Conservation (phyloP, 345 rosid genomes). For the Gynandropsis gynandra region DNA sequence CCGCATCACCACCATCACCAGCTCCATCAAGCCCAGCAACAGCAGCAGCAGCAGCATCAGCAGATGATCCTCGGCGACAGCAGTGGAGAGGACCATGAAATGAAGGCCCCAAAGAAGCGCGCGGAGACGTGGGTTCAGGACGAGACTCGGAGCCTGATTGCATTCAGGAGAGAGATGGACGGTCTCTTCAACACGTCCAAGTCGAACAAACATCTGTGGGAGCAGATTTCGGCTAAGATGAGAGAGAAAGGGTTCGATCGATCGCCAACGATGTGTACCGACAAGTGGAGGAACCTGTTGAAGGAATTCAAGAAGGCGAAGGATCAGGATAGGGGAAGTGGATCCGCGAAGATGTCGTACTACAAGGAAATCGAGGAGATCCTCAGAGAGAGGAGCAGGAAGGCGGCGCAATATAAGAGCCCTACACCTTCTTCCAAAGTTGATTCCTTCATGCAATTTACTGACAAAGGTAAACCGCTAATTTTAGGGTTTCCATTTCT, state of each 20-base stretch:
- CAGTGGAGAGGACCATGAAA: conserved; percentile 72
- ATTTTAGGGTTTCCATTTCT: background rate
- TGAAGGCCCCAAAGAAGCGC: conserved; percentile 87
- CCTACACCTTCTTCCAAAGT: conserved; percentile 64
- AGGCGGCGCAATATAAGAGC: conserved; percentile 50
- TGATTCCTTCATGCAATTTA: conserved; percentile 78
- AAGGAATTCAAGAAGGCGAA: conserved; percentile 93
- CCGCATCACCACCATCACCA: conserved; percentile 35
- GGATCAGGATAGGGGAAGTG: conserved; percentile 72
- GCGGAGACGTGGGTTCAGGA: conserved; percentile 99
- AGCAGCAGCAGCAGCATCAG: conserved; percentile 37
- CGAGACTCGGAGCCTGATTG: conserved; percentile 80
- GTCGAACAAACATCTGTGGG: conserved; percentile 98
- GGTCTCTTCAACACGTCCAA: conserved; percentile 87
- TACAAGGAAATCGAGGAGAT: conserved; percentile 96
- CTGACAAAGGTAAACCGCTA: conserved; percentile 68
- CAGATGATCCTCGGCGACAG: conserved; percentile 81
- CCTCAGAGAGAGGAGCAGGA: conserved; percentile 75
- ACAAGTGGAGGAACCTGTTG: conserved; percentile 96
- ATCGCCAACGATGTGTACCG: conserved; percentile 98
- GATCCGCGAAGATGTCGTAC: conserved; percentile 87
- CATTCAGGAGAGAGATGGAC: conserved; percentile 78
- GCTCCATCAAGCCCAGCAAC: conserved; percentile 24
- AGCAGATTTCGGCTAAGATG: conserved; percentile 83
- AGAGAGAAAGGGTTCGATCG: conserved; percentile 94